Percentiles rank a stretch among this genome's conserved stretches.
Evolutionary conservation across 768 basidiomycete genomes (phyloP).

Genomic region (Boletus pseudo-olivaceus): DNA sequence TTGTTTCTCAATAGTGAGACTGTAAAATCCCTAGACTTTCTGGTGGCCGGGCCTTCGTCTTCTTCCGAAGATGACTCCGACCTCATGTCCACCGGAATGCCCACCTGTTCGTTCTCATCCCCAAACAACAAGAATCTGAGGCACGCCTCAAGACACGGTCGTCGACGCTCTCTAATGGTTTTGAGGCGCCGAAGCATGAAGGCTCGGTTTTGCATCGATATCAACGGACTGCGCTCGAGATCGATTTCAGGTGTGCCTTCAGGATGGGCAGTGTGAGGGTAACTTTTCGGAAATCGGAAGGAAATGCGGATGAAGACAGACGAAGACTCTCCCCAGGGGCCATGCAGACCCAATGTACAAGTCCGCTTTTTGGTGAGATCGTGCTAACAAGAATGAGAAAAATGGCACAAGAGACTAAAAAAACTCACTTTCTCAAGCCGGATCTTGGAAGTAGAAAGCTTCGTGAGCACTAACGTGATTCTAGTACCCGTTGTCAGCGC

Average conservation of each 20-base stretch:
- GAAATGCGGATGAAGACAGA: slow-evolving; percentile 85
- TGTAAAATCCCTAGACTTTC: slow-evolving; percentile 47
- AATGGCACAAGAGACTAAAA: neutral
- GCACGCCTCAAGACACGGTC: slow-evolving; percentile 84
- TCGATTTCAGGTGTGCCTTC: slow-evolving; percentile 71
- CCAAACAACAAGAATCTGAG: slow-evolving; percentile 76
- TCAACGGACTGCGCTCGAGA: slow-evolving; percentile 77
- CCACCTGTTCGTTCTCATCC: slow-evolving; percentile 52
- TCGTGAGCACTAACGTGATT: slow-evolving; percentile 69
- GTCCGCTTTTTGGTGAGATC: slow-evolving; percentile 71
- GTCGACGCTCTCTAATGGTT: slow-evolving; percentile 61
- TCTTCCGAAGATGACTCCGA: slow-evolving; percentile 69
- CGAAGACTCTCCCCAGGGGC: slow-evolving; percentile 86
- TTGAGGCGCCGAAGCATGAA: slow-evolving; percentile 77
- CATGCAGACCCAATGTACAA: slow-evolving; percentile 82
- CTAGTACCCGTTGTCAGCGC: slow-evolving; percentile 34
- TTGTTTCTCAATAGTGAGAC: slow-evolving; percentile 56
- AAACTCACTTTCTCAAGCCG: slow-evolving; percentile 78
- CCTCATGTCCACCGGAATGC: slow-evolving; percentile 39
- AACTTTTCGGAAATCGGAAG: slow-evolving; percentile 84
- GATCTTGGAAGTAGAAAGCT: slow-evolving; percentile 63
- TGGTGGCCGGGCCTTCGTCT: slow-evolving; percentile 43
- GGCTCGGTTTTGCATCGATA: slow-evolving; percentile 72
- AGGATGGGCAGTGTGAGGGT: slow-evolving; percentile 63
- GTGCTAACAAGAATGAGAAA: slow-evolving; percentile 39